Percentiles rank a stretch among this genome's conserved stretches.
Evolutionary conservation across 2,329 filamentous ascomycete genomes (phyloP).

Genomic region (Phoma herbarum): DNA sequence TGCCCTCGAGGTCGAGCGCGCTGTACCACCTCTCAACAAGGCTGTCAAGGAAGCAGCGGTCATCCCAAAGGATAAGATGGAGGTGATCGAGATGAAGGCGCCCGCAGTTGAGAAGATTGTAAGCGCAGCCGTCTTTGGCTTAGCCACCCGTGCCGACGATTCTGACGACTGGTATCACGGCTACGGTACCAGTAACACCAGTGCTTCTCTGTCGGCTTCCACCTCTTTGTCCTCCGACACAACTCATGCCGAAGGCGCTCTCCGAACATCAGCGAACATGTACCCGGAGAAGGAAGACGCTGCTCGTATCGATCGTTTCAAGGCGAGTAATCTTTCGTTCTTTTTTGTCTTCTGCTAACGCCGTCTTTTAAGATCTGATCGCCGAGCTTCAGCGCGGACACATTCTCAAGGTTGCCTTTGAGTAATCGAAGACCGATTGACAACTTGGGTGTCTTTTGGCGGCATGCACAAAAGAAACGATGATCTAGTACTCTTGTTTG

Average conservation of each 20-base stretch:
- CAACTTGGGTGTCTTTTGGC: neutral
- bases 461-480: neutral
- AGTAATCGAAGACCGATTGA: neutral
- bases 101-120: neutral
- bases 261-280: neutral
- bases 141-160: neutral
- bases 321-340: neutral
- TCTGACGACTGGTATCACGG: too few species aligned
- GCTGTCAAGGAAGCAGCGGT: neutral
- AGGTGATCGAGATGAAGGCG: neutral
- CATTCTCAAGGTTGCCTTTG: constrained; percentile 19
- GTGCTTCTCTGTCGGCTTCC: neutral
- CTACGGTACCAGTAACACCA: neutral
- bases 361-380: constrained; percentile 24
- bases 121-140: neutral
- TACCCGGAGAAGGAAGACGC: neutral
- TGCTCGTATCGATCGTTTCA: constrained; percentile 18
- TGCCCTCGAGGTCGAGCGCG: constrained; percentile 3
- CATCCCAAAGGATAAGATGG: neutral
- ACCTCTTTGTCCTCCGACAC: neutral
- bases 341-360: neutral
- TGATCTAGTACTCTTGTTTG: neutral
- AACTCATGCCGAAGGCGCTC: neutral
- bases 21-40: neutral
- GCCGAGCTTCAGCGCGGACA: constrained; percentile 16